Percentiles rank a stretch among this genome's conserved stretches.
Conservation (phyloP, 2,329 filamentous ascomycete species). For the Ophiocordyceps camponoti-rufipedis region DNA sequence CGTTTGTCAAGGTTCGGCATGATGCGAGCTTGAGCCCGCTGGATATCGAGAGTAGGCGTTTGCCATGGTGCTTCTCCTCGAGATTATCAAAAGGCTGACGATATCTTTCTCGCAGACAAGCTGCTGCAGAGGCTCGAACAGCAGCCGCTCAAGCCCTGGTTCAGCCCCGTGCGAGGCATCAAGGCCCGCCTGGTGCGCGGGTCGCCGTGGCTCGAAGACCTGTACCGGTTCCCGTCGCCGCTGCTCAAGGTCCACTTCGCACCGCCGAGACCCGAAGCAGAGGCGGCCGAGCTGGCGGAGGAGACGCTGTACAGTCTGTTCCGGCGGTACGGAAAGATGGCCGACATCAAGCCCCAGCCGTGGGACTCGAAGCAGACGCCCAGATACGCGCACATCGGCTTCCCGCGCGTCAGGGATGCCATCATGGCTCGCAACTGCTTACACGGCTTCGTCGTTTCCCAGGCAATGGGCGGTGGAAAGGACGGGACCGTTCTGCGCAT, state of each 20-base stretch:
- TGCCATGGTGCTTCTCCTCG: too few species aligned
- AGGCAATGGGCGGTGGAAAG: slow-evolving; percentile 55
- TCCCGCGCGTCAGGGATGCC: slow-evolving; percentile 51
- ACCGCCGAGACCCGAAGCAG: slow-evolving; percentile 48
- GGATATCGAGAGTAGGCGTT: slow-evolving; percentile 16
- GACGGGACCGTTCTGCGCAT: slow-evolving; percentile 60
- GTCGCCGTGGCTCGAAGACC: slow-evolving; percentile 83
- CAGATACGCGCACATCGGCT: slow-evolving; percentile 65
- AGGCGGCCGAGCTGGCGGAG: slow-evolving; percentile 63
- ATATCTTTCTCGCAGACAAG: slow-evolving; percentile 14
- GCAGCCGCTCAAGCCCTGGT: slow-evolving; percentile 70
- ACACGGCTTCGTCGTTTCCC: slow-evolving; percentile 60
- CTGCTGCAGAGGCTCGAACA: slow-evolving; percentile 47
- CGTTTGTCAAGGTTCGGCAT: slow-evolving; percentile 70
- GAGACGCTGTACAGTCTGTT: slow-evolving; percentile 79
- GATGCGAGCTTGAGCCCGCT: slow-evolving; percentile 18
- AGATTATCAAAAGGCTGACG: too few species aligned
- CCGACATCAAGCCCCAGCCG: slow-evolving; percentile 66
- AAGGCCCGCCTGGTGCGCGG: slow-evolving; percentile 59
- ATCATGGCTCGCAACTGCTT: slow-evolving; percentile 86
- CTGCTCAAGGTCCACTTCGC: slow-evolving; percentile 74
- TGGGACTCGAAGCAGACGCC: slow-evolving; percentile 75
- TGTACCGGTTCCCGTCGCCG: slow-evolving; percentile 63
- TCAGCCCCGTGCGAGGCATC: slow-evolving; percentile 62
- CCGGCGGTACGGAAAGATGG: slow-evolving; percentile 75